Conservation (phyloP, 257 asterid genomes). For the Salvia splendens region DNA sequence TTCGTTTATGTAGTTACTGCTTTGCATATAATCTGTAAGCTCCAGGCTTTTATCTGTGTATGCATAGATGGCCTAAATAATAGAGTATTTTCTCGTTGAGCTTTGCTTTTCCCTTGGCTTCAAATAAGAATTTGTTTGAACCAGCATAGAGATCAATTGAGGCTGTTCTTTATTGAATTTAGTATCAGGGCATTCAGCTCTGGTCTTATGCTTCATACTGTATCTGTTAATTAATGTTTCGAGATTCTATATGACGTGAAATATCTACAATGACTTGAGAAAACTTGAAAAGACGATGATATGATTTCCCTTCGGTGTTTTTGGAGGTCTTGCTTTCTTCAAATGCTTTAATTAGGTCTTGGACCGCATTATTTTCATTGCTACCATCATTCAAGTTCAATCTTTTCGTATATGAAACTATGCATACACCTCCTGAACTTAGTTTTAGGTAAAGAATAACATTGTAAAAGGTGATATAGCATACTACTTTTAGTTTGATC, state of each 20-base stretch:
- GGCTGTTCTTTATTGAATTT: not conserved
- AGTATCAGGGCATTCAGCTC: not conserved
- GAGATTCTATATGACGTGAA: too few species aligned
- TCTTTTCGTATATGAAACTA: not conserved
- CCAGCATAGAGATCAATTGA: conserved; percentile 8
- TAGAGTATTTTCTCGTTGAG: not conserved
- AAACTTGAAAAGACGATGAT: not conserved
- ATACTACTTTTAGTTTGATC: not conserved
- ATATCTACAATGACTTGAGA: not conserved
- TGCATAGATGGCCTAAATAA: not conserved
- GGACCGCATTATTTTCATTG: not conserved
- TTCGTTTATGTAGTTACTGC: not conserved
- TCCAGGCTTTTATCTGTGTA: not conserved
- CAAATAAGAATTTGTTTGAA: conserved; percentile 18
- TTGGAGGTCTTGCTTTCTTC: not conserved
- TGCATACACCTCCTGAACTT: not conserved
- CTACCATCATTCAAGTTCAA: not conserved
- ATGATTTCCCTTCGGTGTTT: not conserved
- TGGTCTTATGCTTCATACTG: not conserved
- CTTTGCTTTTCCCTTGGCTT: not conserved
- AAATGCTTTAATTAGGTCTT: not conserved
- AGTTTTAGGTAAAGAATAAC: not conserved
- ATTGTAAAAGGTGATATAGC: not conserved
- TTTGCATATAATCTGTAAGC: not conserved
- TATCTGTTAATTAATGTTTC: not conserved